These are phyloP conservation scores for Candida pseudoviswanathii DNA, from an alignment of 1,139 yeast species.

Conservation along the genomic window DNA sequence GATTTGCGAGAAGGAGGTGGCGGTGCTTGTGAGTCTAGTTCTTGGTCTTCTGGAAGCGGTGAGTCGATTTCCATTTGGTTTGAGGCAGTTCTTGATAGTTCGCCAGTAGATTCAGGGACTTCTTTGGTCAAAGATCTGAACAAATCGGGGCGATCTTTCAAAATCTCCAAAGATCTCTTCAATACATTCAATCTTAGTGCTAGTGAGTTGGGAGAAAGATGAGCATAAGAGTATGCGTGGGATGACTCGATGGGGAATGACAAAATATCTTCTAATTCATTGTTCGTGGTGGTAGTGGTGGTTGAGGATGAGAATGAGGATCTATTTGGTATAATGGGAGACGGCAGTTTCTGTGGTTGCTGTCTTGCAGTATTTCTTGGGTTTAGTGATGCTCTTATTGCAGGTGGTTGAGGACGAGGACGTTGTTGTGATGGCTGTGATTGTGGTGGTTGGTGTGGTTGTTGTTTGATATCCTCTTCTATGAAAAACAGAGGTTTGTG, in stretches of 20 bases:
- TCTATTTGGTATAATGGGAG: constrained; percentile 10
- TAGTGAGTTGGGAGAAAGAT: constrained; percentile 75
- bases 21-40: not conserved
- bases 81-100: constrained; percentile 7
- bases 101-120: not conserved
- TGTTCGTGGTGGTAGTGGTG: constrained; percentile 2
- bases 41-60: constrained; percentile 6
- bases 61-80: constrained; percentile 3
- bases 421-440: constrained; percentile 7
- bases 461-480: constrained; percentile 3
- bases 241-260: constrained; percentile 78
- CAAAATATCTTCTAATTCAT: constrained; percentile 29
- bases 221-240: constrained; percentile 84
- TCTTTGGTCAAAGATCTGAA: constrained; percentile 24
- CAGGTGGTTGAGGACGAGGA: constrained; percentile 2
- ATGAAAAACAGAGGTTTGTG: constrained; percentile 4
- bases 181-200: constrained; percentile 75
- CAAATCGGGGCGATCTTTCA: constrained; percentile 63
- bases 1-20: constrained; percentile 2
- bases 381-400: not conserved
- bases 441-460: constrained; percentile 6
- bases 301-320: constrained; percentile 6
- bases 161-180: constrained; percentile 72
- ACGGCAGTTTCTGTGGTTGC: constrained; percentile 2
- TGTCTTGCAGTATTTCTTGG: constrained; percentile 2